A percentile compares a stretch with the other conserved stretches of the same genome.
Evolutionary conservation across 306 rosid species (phyloP).

Genomic region (Pyrus pyrifolia): DNA sequence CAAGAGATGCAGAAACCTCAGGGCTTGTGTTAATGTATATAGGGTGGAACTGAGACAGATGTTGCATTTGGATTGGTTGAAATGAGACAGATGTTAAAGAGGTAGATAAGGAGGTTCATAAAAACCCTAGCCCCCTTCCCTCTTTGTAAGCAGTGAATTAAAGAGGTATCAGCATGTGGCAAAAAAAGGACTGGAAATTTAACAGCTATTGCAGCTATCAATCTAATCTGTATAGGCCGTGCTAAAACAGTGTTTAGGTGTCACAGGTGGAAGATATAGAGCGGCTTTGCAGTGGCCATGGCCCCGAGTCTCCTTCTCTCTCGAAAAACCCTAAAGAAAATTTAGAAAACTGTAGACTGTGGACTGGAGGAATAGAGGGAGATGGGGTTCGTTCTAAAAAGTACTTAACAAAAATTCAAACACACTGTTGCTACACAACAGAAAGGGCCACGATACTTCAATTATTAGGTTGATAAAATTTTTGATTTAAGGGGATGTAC

Average conservation of each 20-base stretch:
- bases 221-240: constrained; percentile 11
- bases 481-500: too few species aligned
- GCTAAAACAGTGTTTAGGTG: constrained; percentile 1
- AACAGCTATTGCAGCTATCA: constrained; percentile 29
- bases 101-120: not conserved
- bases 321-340: not conserved
- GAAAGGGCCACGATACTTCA: constrained; percentile 24
- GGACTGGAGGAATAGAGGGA: not conserved
- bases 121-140: not conserved
- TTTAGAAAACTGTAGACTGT: not conserved
- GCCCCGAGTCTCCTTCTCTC: not conserved
- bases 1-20: not conserved
- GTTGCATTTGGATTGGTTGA: not conserved
- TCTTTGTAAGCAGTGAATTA: constrained; percentile 29
- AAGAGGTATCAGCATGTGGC: constrained; percentile 19
- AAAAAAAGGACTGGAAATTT: not conserved
- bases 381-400: not conserved
- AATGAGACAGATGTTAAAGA: constrained; percentile 6
- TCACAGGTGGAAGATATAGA: constrained; percentile 44
- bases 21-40: constrained; percentile 3
- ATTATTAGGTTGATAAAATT: constrained; percentile 23
- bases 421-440: constrained; percentile 20
- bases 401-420: not conserved
- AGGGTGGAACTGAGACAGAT: not conserved
- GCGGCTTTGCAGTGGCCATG: constrained; percentile 46